These are phyloP conservation scores for Rutstroemia sp. DNA, from an alignment of 2,329 filamentous ascomycete genomes.

Conservation along the genomic window DNA sequence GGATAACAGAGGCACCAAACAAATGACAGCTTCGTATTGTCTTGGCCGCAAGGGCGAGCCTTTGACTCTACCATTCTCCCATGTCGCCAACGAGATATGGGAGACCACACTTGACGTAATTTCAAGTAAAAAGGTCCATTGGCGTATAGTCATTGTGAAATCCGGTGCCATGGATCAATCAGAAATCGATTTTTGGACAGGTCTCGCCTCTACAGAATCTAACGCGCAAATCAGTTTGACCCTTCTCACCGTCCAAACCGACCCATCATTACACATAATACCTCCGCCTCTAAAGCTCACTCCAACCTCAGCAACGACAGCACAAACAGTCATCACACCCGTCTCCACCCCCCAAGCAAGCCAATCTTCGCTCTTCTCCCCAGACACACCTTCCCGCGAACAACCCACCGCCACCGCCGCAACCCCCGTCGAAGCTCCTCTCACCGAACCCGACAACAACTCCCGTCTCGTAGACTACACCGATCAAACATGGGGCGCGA, in stretches of 20 bases:
- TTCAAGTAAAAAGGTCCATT: slow-evolving; percentile 61
- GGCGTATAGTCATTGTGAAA: slow-evolving; percentile 70
- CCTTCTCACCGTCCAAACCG: slow-evolving; percentile 57
- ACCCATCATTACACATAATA: slow-evolving; percentile 55
- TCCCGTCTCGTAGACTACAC: slow-evolving; percentile 63
- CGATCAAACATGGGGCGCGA: slow-evolving; percentile 69
- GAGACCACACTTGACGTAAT: slow-evolving; percentile 68
- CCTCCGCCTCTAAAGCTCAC: slow-evolving; percentile 43
- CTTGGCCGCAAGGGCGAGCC: slow-evolving; percentile 51
- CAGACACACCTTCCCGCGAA: slow-evolving; percentile 36
- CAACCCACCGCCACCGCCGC: slow-evolving; percentile 23
- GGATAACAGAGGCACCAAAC: slow-evolving; percentile 66
- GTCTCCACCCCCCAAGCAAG: slow-evolving; percentile 55
- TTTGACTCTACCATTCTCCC: slow-evolving; percentile 45
- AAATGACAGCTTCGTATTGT: slow-evolving; percentile 68
- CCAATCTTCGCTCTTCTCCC: slow-evolving; percentile 47
- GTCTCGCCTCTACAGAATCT: slow-evolving; percentile 44
- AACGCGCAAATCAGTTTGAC: slow-evolving; percentile 46
- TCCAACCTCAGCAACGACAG: slow-evolving; percentile 36
- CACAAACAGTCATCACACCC: slow-evolving; percentile 46
- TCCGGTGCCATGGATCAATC: slow-evolving; percentile 59
- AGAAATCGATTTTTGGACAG: slow-evolving; percentile 55
- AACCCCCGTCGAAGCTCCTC: slow-evolving; percentile 34
- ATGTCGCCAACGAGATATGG: slow-evolving; percentile 72
- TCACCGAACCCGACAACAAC: slow-evolving; percentile 50